Evolutionary conservation across 768 basidiomycete genomes (phyloP).

Genomic region (Calocybe gangraenosa): DNA sequence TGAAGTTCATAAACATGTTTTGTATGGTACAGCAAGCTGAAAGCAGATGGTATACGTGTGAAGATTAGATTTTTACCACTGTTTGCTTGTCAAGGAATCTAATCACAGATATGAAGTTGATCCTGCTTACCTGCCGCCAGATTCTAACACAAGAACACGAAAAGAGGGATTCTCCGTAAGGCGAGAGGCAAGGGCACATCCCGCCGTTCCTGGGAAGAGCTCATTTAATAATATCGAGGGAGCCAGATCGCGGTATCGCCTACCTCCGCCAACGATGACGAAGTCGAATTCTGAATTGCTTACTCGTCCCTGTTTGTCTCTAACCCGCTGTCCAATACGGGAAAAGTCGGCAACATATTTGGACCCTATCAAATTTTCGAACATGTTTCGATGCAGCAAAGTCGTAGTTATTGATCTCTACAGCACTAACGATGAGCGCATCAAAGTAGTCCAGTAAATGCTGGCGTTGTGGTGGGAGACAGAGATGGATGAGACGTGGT

Average conservation of each 20-base stretch:
- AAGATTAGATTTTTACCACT: constrained; percentile 41
- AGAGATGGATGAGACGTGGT: no score
- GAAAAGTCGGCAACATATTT: constrained; percentile 21
- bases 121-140: constrained; percentile 50
- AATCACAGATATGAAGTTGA: background rate
- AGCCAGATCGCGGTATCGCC: background rate
- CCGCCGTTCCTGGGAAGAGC: constrained; percentile 46
- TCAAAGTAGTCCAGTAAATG: no score
- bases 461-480: no score
- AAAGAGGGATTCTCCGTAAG: constrained; percentile 52
- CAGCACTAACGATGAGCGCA: no score
- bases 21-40: constrained; percentile 35
- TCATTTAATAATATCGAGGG: background rate
- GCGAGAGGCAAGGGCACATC: constrained; percentile 57
- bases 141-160: constrained; percentile 54
- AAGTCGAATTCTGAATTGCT: constrained; percentile 37
- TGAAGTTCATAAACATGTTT: constrained; percentile 49
- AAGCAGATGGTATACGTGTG: constrained; percentile 43
- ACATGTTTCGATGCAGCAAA: constrained; percentile 7
- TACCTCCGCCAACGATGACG: constrained; percentile 54
- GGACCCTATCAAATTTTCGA: constrained; percentile 2
- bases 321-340: constrained; percentile 14
- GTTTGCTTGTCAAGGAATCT: background rate
- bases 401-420: no score
- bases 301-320: constrained; percentile 2